These are phyloP conservation scores for Penicillium digitatum DNA, from an alignment of 2,329 filamentous ascomycete species.

Conservation along the genomic window DNA sequence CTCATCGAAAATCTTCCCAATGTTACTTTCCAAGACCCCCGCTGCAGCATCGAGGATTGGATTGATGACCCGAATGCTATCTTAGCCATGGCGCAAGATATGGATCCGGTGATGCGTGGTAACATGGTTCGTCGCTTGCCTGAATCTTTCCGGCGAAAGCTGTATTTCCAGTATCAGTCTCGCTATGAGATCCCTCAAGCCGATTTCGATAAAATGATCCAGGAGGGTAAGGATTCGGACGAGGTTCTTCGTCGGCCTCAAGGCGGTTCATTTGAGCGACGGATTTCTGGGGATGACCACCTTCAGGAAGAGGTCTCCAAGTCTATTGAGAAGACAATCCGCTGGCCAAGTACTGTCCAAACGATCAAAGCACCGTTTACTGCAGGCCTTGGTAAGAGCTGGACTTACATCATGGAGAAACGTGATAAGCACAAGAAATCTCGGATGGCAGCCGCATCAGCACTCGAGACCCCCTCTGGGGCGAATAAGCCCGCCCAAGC, in stretches of 20 bases:
- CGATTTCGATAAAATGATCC: slow-evolving; percentile 82
- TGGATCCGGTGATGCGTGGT: slow-evolving; percentile 82
- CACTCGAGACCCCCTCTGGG: slow-evolving; percentile 9
- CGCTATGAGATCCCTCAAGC: slow-evolving; percentile 79
- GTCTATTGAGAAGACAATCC: slow-evolving; percentile 81
- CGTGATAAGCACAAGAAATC: slow-evolving; percentile 56
- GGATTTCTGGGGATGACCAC: slow-evolving; percentile 69
- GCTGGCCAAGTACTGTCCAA: slow-evolving; percentile 87
- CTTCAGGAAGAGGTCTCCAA: slow-evolving; percentile 67
- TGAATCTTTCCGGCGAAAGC: slow-evolving; percentile 75
- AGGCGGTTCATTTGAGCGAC: slow-evolving; percentile 78
- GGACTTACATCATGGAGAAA: slow-evolving; percentile 81
- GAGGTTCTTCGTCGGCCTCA: slow-evolving; percentile 67
- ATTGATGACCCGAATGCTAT: slow-evolving; percentile 61
- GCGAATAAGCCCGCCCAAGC: background rate
- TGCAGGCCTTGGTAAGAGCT: slow-evolving; percentile 65
- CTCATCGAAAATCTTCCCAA: slow-evolving; percentile 89
- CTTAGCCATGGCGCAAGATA: slow-evolving; percentile 74
- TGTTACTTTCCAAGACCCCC: slow-evolving; percentile 67
- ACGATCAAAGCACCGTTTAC: slow-evolving; percentile 80
- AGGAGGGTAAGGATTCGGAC: slow-evolving; percentile 64
- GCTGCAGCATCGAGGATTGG: slow-evolving; percentile 58
- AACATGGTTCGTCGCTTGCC: slow-evolving; percentile 96
- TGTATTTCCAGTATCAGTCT: slow-evolving; percentile 93
- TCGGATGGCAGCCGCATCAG: slow-evolving; percentile 27